Base-by-base conservation (phyloP, 306 rosid genomes). In the Glycine tomentella region DNA sequence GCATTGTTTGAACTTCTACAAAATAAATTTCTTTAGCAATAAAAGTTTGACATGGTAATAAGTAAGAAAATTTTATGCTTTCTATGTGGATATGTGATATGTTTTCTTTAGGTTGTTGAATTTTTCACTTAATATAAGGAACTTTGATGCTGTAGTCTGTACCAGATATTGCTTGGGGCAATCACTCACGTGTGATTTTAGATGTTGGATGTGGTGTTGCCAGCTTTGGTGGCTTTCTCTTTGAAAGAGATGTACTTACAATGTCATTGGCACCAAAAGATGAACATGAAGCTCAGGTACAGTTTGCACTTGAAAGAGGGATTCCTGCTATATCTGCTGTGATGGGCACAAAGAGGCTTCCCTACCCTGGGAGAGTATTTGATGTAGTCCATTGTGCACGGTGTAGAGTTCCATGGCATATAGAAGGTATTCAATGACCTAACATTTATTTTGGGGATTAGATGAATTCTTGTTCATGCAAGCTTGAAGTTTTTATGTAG, bases 141-240 rank as follows among this genome's bases (percentile, higher is more conserved):
- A 38, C 81, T 50, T 84, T 82, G 77, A 68, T 76, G 20, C 40
- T 85, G 90, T 88, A 96, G 99, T 77, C 92, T 45, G 88, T 92
- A 84, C 86, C 92, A 72, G 98, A 90, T 62, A 52, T 96, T 61
- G 97, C 91, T 3, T 96, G 97, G 98, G 99, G 99, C n/a, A 88
- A 89, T 75, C 97, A 72, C 51, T 38, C 97, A 48, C 97, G 98
- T 56, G 98, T 96, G 82, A 52, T 96, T 72, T 87, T 96, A 83
- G 99, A 96, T 87, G 98, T 96, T 87, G 99, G 99, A 72, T 93
- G 99, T 48, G 99, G 99, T 69, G 99, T 96, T 88, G 99, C 99
- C 69, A 96, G 99, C 90, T 96, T 96, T 81, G 99, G 99, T 64
- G 98, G 99, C 64, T 93, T 75, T 87, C 94, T 90, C 75, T 96